Evolutionary conservation across 2,329 filamentous ascomycete species (phyloP).

Genomic region (Pseudogymnoascus sp.): DNA sequence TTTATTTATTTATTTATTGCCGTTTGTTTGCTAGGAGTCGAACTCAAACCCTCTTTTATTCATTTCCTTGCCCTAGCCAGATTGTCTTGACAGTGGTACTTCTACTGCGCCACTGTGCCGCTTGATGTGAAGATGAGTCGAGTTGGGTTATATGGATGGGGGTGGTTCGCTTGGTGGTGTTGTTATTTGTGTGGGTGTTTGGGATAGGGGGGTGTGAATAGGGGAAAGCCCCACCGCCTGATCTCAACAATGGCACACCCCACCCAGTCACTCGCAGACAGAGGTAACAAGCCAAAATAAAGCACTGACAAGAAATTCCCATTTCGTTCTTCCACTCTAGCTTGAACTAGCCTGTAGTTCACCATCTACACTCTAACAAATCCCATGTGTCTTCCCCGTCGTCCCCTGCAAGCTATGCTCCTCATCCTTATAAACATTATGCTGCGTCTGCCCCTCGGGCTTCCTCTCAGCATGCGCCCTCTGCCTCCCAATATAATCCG

Average conservation of each 20-base stretch:
- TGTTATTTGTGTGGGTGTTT: not conserved
- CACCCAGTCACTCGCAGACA: not conserved
- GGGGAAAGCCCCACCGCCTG: not conserved
- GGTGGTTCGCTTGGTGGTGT: not conserved
- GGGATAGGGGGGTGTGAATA: not conserved
- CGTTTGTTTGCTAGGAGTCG: not conserved
- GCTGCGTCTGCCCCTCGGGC: slow-evolving; percentile 19
- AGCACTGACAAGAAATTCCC: too few species aligned
- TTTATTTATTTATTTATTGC: not conserved
- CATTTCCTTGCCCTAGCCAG: not conserved
- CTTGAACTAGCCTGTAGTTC: too few species aligned
- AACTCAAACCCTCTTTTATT: not conserved
- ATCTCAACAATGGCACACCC: not conserved
- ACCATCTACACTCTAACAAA: slow-evolving; percentile 49
- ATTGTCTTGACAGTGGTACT: slow-evolving; percentile 5
- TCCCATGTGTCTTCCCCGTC: slow-evolving; percentile 79
- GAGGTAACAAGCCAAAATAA: not conserved
- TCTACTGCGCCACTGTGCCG: slow-evolving; percentile 2
- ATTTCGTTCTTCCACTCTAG: not conserved
- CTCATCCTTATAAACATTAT: slow-evolving; percentile 55
- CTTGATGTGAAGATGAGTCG: not conserved
- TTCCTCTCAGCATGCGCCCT: not conserved
- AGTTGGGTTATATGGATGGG: not conserved
- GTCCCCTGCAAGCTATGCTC: slow-evolving; percentile 83
- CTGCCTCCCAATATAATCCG: slow-evolving; percentile 49